Evolutionary conservation across 305 asterid genomes (phyloP).

Genomic region (Galium porrigens): DNA sequence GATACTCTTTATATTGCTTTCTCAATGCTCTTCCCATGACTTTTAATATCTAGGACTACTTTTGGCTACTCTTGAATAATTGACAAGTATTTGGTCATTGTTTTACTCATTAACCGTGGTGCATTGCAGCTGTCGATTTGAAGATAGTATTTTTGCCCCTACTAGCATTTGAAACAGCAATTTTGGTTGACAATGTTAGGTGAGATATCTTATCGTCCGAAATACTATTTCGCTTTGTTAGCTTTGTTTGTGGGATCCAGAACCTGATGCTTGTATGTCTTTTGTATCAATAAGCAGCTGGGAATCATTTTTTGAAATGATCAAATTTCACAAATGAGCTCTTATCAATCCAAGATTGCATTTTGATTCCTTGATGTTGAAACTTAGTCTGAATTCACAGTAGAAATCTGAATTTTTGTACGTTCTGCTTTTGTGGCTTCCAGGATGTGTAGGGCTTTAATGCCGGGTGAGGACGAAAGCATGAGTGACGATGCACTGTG

Average conservation of each 20-base stretch:
- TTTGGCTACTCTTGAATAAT: not conserved
- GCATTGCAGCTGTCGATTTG: slow-evolving; percentile 63
- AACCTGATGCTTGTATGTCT: not conserved
- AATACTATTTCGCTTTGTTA: not conserved
- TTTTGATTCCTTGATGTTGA: not conserved
- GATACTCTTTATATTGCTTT: not conserved
- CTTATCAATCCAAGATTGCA: not conserved
- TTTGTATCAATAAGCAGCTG: not conserved
- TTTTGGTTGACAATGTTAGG: slow-evolving; percentile 80
- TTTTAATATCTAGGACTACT: not conserved
- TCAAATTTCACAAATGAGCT: not conserved
- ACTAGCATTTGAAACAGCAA: slow-evolving; percentile 65
- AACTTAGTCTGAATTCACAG: not conserved
- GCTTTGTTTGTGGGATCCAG: not conserved
- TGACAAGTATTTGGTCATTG: not conserved
- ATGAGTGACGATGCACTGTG: slow-evolving; percentile 85
- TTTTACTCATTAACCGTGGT: slow-evolving; percentile 17
- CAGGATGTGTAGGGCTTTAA: slow-evolving; percentile 88
- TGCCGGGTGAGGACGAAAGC: slow-evolving; percentile 90
- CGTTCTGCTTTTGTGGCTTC: slow-evolving; percentile 4
- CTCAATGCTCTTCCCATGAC: not conserved
- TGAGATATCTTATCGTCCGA: slow-evolving; percentile 23
- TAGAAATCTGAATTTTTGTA: not conserved
- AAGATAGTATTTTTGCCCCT: slow-evolving; percentile 86
- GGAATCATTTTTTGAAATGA: not conserved